Evolutionary conservation across 1,139 yeast genomes (phyloP).

Genomic region (Scheffersomyces titani): DNA sequence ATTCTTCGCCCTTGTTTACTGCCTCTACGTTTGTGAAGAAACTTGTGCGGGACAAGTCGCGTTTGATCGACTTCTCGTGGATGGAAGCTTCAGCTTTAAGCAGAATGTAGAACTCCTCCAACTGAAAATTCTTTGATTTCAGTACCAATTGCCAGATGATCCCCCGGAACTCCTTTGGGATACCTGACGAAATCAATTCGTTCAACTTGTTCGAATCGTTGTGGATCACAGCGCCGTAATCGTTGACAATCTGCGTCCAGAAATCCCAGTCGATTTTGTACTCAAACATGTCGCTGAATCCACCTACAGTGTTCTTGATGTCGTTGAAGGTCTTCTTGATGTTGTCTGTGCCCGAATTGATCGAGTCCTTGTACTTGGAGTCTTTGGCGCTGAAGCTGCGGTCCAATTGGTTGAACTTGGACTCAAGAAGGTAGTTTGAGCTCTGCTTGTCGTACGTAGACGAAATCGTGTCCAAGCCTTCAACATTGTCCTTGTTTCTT

Average conservation of each 20-base stretch:
- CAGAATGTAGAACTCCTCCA: constrained; percentile 69
- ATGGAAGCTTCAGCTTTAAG: constrained; percentile 54
- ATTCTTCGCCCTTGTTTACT: constrained; percentile 52
- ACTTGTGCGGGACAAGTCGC: constrained; percentile 84
- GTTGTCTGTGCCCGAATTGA: constrained; percentile 59
- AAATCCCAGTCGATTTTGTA: constrained; percentile 73
- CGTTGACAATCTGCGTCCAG: constrained; percentile 81
- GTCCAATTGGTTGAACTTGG: constrained; percentile 34
- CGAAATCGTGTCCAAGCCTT: constrained; percentile 16
- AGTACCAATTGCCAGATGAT: constrained; percentile 90
- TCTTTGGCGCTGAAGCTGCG: constrained; percentile 32
- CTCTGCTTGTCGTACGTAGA: constrained; percentile 23
- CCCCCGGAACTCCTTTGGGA: constrained; percentile 84
- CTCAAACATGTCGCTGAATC: constrained; percentile 40
- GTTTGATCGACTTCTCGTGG: constrained; percentile 74
- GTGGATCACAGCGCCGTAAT: constrained; percentile 67
- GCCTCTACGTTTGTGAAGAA: constrained; percentile 67
- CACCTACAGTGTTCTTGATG: constrained; percentile 49
- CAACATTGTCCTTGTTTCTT: constrained; percentile 2
- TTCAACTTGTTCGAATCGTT: constrained; percentile 62
- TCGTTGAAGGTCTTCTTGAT: constrained; percentile 65
- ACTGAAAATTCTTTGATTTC: constrained; percentile 69
- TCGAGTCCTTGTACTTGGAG: constrained; percentile 43
- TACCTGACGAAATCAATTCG: constrained; percentile 66
- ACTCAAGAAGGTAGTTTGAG: constrained; percentile 37